These are phyloP conservation scores for Apium graveolens DNA, from an alignment of 129 eudicot genomes.

Conservation along the genomic window DNA sequence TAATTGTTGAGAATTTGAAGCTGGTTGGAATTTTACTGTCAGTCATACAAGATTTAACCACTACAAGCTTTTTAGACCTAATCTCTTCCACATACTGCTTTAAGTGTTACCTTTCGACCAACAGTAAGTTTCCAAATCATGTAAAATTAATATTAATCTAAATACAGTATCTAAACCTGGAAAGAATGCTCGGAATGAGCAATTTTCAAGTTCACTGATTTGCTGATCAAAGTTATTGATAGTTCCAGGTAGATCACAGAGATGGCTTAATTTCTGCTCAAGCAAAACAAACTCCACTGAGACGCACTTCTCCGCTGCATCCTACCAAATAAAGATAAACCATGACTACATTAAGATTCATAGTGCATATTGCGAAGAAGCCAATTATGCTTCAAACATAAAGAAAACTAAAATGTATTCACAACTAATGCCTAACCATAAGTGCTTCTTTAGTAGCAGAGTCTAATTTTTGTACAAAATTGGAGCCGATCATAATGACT, in stretches of 20 bases:
- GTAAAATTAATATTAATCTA: neutral
- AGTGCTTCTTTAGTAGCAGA: slow-evolving; percentile 43
- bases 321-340: slow-evolving; percentile 23
- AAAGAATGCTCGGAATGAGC: slow-evolving; percentile 53
- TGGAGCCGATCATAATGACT: slow-evolving; percentile 58
- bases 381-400: slow-evolving; percentile 1
- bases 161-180: slow-evolving; percentile 39
- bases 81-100: neutral
- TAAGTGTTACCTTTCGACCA: neutral
- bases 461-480: slow-evolving; percentile 43
- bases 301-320: slow-evolving; percentile 67
- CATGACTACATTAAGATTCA: neutral
- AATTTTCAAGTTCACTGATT: slow-evolving; percentile 76
- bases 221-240: slow-evolving; percentile 47
- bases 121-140: neutral
- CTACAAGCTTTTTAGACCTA: neutral
- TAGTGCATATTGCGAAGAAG: neutral
- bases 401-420: slow-evolving; percentile 5
- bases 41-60: neutral
- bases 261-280: slow-evolving; percentile 47
- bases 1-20: neutral
- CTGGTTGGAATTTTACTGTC: neutral
- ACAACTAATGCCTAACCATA: slow-evolving; percentile 36
- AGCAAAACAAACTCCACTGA: slow-evolving; percentile 27
- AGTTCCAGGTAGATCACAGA: slow-evolving; percentile 38